phyloP scores from a whole-genome alignment of 2,329 filamentous ascomycete species.

The Stemphylium beticola region DNA sequence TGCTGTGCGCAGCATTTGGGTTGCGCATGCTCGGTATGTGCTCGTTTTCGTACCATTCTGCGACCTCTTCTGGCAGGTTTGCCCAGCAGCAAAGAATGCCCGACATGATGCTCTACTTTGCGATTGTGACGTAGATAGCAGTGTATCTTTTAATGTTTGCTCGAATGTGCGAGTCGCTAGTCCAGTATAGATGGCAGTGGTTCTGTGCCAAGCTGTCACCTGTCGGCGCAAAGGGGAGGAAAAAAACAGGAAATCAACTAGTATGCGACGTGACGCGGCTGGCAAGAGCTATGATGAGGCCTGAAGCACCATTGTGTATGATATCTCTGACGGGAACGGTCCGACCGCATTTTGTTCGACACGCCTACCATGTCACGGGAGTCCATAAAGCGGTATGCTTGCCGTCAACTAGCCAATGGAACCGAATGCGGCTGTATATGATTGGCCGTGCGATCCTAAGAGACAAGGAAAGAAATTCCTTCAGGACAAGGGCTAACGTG shows the following conservation, averaged over 20 bases:
- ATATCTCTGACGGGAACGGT: conserved; percentile 7
- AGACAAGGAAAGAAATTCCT: conserved; percentile 8
- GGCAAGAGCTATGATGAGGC: conserved; percentile 5
- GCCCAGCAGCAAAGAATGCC: conserved; percentile 29
- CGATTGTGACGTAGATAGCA: not conserved
- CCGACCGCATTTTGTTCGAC: conserved; percentile 11
- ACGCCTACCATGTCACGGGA: conserved; percentile 6
- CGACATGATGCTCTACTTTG: conserved; percentile 18
- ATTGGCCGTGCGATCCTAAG: conserved; percentile 1
- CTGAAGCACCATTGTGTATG: conserved; percentile 5
- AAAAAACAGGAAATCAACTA: not conserved
- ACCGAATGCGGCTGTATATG: not conserved
- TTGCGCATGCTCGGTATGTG: conserved; percentile 14
- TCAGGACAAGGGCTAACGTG: conserved; percentile 4
- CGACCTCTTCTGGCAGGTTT: conserved; percentile 16
- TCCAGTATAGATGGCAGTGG: not conserved
- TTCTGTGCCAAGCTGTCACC: conserved; percentile 2
- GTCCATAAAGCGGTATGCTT: conserved; percentile 11
- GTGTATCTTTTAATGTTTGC: not conserved
- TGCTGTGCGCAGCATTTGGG: conserved; percentile 9
- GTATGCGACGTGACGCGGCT: conserved; percentile 9
- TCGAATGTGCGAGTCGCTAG: not conserved
- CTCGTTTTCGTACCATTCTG: conserved; percentile 24
- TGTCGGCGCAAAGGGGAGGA: not conserved
- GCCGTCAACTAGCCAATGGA: conserved; percentile 10